These are phyloP conservation scores for Amanita inopinata DNA, from an alignment of 768 basidiomycete genomes.

Conservation along the genomic window DNA sequence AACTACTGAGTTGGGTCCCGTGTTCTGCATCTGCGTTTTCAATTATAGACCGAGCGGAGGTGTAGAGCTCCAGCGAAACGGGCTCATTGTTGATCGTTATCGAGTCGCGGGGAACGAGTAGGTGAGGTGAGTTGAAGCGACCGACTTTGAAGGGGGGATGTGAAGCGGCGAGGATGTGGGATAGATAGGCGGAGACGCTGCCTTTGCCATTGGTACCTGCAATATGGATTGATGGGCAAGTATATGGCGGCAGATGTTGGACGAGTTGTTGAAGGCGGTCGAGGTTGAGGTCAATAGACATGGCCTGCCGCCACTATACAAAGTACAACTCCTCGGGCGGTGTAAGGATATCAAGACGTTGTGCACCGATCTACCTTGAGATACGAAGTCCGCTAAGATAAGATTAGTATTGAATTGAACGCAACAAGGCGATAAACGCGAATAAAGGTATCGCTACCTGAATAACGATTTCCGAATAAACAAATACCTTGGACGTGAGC, in stretches of 20 bases:
- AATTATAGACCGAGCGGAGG: constrained; percentile 34
- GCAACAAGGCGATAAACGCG: too few relatives aligned
- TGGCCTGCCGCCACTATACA: too few relatives aligned
- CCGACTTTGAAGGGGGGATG: constrained; percentile 55
- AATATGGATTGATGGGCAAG: constrained; percentile 79
- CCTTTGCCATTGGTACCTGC: constrained; percentile 98
- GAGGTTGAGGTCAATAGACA: constrained; percentile 64
- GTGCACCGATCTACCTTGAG: too few relatives aligned
- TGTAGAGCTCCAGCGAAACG: constrained; percentile 40
- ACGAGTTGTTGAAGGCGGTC: constrained; percentile 48
- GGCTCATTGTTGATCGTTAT: constrained; percentile 58
- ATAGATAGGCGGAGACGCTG: constrained; percentile 75
- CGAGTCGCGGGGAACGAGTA: constrained; percentile 66
- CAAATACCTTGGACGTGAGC: too few relatives aligned
- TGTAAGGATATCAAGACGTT: too few relatives aligned
- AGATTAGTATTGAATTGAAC: too few relatives aligned
- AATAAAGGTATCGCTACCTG: too few relatives aligned
- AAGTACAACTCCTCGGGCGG: too few relatives aligned
- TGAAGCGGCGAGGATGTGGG: constrained; percentile 59
- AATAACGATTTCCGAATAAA: too few relatives aligned
- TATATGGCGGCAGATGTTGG: constrained; percentile 46
- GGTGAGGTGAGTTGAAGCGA: constrained; percentile 89
- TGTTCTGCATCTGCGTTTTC: constrained; percentile 35
- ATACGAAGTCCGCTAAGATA: too few relatives aligned
- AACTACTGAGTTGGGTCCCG: constrained; percentile 47